Percentiles rank a stretch among this genome's conserved stretches.
Evolutionary conservation across 305 asterid genomes (phyloP).

Genomic region (Fraxinus paxiana): DNA sequence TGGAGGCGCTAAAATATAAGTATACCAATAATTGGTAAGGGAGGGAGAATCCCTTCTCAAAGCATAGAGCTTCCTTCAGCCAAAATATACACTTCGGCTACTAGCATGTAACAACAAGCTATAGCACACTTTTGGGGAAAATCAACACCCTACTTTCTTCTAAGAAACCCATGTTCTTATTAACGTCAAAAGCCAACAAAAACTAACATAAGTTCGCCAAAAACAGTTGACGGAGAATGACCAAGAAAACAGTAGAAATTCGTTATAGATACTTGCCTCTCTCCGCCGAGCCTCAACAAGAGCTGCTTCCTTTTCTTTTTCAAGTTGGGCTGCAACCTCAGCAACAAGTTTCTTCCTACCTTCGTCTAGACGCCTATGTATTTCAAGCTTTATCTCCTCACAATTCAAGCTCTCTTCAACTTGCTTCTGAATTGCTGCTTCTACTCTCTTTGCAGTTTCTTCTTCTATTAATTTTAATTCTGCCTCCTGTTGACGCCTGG

Average conservation of each 20-base stretch:
- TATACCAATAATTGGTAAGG: neutral
- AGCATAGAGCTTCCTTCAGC: neutral
- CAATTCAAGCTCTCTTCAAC: constrained; percentile 76
- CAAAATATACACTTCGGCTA: neutral
- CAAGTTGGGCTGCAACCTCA: constrained; percentile 84
- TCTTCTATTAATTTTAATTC: constrained; percentile 85
- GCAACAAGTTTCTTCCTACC: constrained; percentile 71
- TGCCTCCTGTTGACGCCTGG: constrained; percentile 90
- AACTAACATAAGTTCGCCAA: neutral
- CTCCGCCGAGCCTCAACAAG: constrained; percentile 51
- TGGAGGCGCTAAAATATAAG: neutral
- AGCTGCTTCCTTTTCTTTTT: constrained; percentile 74
- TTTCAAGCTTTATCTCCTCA: constrained; percentile 60
- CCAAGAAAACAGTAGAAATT: constrained; percentile 1
- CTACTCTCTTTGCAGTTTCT: constrained; percentile 87
- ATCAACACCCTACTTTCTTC: neutral
- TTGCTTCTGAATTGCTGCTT: constrained; percentile 64
- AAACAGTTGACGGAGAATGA: neutral
- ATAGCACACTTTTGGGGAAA: neutral
- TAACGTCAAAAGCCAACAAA: neutral
- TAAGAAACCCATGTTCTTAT: neutral
- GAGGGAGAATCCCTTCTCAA: neutral
- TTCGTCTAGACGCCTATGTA: constrained; percentile 59
- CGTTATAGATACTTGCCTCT: constrained; percentile 54
- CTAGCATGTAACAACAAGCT: neutral